Evolutionary conservation across 768 basidiomycete species (phyloP).

Genomic region (Russula sp.): DNA sequence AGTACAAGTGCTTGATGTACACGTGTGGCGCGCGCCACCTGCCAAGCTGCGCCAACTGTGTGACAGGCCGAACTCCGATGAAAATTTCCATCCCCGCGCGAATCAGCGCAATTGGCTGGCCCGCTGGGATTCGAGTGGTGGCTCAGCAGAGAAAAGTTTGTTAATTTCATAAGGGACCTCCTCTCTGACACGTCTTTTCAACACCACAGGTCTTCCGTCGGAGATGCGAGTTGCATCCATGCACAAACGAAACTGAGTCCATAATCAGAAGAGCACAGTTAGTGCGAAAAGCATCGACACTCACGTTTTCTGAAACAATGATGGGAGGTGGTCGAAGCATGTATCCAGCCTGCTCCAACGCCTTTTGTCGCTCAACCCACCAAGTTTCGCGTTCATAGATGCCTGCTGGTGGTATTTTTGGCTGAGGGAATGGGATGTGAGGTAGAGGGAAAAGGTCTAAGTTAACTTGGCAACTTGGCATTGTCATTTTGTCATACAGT

Average conservation of each 20-base stretch:
- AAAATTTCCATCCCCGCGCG: too few relatives aligned
- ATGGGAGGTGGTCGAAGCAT: neutral
- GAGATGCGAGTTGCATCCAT: slow-evolving; percentile 11
- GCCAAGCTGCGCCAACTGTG: too few relatives aligned
- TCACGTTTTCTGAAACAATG: slow-evolving; percentile 8
- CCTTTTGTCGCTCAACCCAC: neutral
- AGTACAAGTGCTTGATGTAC: too few relatives aligned
- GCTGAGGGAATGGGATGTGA: neutral
- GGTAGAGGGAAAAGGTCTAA: too few relatives aligned
- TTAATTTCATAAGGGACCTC: slow-evolving; percentile 13
- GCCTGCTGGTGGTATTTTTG: neutral
- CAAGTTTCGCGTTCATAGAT: neutral
- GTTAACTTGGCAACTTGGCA: too few relatives aligned
- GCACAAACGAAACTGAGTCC: neutral
- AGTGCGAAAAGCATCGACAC: neutral
- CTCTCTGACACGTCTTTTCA: neutral
- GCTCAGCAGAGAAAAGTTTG: neutral
- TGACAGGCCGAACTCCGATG: too few relatives aligned
- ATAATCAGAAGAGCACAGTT: too few relatives aligned
- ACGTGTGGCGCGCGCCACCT: too few relatives aligned
- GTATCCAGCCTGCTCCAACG: neutral
- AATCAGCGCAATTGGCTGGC: too few relatives aligned
- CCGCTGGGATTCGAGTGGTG: slow-evolving; percentile 1
- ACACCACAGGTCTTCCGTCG: slow-evolving; percentile 3
- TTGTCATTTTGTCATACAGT: too few relatives aligned